Percentiles rank a stretch among this genome's conserved stretches.
These are phyloP conservation scores for Podaxis rugospora DNA, from an alignment of 768 basidiomycete genomes.

Conservation along the genomic window DNA sequence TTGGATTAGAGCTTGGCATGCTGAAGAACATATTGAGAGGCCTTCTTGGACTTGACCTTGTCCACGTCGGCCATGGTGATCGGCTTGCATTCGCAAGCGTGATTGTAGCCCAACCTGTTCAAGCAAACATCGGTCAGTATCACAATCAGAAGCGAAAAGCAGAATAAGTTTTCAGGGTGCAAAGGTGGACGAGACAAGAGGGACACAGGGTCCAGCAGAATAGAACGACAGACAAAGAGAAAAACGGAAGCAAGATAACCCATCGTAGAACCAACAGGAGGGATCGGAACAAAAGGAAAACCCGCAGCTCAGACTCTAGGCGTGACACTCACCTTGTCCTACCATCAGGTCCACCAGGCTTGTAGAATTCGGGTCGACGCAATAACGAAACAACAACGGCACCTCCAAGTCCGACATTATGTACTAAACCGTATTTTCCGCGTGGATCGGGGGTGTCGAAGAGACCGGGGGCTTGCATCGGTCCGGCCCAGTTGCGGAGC, in stretches of 20 bases:
- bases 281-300: too few relatives aligned
- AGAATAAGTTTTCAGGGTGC: not conserved
- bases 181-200: not conserved
- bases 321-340: constrained; percentile 44
- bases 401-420: constrained; percentile 81
- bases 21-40: constrained; percentile 45
- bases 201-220: too few relatives aligned
- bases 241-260: too few relatives aligned
- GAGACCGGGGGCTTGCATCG: constrained; percentile 75
- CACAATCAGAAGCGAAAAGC: not conserved
- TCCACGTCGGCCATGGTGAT: constrained; percentile 63
- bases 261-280: too few relatives aligned
- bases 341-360: constrained; percentile 63
- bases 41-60: constrained; percentile 69
- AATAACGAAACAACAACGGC: constrained; percentile 75
- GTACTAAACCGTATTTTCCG: constrained; percentile 77
- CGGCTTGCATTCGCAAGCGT: constrained; percentile 61
- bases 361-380: constrained; percentile 74
- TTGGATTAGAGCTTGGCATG: constrained; percentile 39
- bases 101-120: constrained; percentile 73
- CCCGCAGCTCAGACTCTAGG: too few relatives aligned
- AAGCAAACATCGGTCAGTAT: not conserved
- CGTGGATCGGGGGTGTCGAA: constrained; percentile 59
- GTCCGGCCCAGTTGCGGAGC: constrained; percentile 75
- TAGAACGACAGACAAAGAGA: too few relatives aligned